Evolutionary conservation across 352 stramenopile genomes (phyloP).

Genomic region (Globisporangium spinosum): DNA sequence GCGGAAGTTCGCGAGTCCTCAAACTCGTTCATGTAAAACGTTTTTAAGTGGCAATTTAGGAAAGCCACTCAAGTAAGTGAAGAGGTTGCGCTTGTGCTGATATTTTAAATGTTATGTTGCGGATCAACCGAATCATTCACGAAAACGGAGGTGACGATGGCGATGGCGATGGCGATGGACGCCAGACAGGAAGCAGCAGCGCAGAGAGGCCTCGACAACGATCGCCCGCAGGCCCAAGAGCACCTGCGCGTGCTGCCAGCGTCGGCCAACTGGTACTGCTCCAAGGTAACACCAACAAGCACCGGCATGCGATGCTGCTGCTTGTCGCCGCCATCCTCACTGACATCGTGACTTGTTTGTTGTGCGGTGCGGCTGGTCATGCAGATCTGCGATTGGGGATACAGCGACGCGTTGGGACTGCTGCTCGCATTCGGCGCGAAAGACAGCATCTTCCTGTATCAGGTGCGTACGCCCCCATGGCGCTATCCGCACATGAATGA

Average conservation of each 20-base stretch:
- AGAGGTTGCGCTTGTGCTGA: no score
- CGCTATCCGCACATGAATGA: neutral
- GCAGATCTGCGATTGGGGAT: conserved; percentile 68
- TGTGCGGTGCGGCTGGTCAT: neutral
- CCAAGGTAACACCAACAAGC: conserved; percentile 35
- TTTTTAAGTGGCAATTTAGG: no score
- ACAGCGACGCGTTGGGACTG: conserved; percentile 29
- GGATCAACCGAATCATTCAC: no score
- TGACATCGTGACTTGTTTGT: neutral
- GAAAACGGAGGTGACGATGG: no score
- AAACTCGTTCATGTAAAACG: conserved; percentile 19
- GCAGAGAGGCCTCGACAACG: no score
- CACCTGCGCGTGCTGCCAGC: conserved; percentile 47
- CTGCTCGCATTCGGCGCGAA: conserved; percentile 62
- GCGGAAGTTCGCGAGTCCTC: conserved; percentile 52
- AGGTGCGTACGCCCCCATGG: conserved; percentile 27
- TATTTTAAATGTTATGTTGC: no score
- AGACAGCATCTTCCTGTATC: conserved; percentile 55
- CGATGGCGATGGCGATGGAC: no score
- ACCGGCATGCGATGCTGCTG: neutral
- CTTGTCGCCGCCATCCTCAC: neutral
- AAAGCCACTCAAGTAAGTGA: no score
- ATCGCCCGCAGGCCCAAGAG: conserved; percentile 35
- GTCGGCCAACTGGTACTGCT: conserved; percentile 78
- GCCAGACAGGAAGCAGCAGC: neutral